These are phyloP conservation scores for Aureobasidium sp. DNA, from an alignment of 2,329 filamentous ascomycete genomes.

Conservation along the genomic window DNA sequence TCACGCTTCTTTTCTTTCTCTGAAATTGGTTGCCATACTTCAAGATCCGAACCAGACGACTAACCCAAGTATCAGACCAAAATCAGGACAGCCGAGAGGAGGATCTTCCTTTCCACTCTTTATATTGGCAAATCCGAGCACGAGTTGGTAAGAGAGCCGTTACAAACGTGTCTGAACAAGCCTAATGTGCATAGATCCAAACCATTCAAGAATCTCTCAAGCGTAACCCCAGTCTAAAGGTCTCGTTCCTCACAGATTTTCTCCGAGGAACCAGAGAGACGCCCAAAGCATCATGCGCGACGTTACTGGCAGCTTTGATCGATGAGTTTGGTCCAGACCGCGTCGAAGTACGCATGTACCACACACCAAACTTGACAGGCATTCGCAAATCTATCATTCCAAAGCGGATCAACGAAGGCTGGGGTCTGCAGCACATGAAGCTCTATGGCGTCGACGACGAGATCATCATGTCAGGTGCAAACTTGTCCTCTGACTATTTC, in stretches of 20 bases:
- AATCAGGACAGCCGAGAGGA: conserved; percentile 68
- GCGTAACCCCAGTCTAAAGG: conserved; percentile 64
- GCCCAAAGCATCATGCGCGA: conserved; percentile 78
- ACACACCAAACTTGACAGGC: conserved; percentile 91
- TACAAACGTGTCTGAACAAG: not conserved
- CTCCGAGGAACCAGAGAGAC: conserved; percentile 87
- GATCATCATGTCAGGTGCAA: conserved; percentile 87
- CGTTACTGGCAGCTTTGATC: conserved; percentile 76
- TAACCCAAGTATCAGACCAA: conserved; percentile 51
- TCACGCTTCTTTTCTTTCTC: not conserved
- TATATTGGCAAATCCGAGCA: conserved; percentile 93
- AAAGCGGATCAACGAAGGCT: conserved; percentile 90
- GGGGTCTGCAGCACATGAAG: conserved; percentile 99
- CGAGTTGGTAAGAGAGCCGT: conserved; percentile 56
- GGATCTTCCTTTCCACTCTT: conserved; percentile 89
- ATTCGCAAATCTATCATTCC: conserved; percentile 77
- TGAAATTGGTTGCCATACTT: not conserved
- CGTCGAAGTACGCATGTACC: conserved; percentile 94
- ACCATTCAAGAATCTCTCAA: conserved; percentile 69
- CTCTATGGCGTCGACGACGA: conserved; percentile 93
- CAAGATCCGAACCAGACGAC: not conserved
- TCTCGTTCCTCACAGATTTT: conserved; percentile 88
- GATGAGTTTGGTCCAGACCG: conserved; percentile 74
- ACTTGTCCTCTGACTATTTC: conserved; percentile 90
- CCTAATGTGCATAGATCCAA: conserved; percentile 50